Evolutionary conservation across 106 monocot genomes (phyloP), one percentile per base, ranked within the genome.

Genomic region (Acorus gramineus): DNA sequence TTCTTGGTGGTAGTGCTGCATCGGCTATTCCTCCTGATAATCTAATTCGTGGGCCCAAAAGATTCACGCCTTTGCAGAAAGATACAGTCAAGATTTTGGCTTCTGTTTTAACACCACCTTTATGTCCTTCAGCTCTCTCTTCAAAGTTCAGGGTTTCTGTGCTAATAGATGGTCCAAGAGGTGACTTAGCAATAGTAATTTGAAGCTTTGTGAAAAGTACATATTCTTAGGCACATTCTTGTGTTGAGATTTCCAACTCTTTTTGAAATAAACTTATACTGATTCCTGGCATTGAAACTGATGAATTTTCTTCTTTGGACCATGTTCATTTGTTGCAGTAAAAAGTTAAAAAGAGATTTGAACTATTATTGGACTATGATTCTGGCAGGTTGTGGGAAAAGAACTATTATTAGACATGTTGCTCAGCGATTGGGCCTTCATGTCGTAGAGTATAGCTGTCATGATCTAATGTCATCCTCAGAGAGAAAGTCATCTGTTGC

Each of bases 401-500:
- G 88, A 3, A 92, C 92, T 53, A 79, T 84, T 70, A 75, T 88
- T 42, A 79, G 69, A 66, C 81, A 83, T 80, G 64, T 89, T 77
- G 85, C 88, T 49, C 65, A 61, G 10, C 13, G 77, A 51, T 69
- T 91, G 9, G 98, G 98, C 12, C 57, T 98, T 59, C 98, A 98
- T 89, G 71, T 86, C 50, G 83, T 98, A 52, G 98, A 98, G 53
- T 88, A 81, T 69, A 88, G 73, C 66, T 92, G 92, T 75, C 83
- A 98, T 84, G 92, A 98, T 71, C 55, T 98, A 62, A 67, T 84
- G 59, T 49, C 71, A 9, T 85, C 85, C n/a, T 83, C 85, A 47
- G 98, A 85, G 63, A 85, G 60, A 66, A 82, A 83, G 44, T 66
- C 79, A 53, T 78, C 98, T 71, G 46, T 53, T 71, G 79, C 82